A percentile compares a stretch with the other conserved stretches of the same genome.
phyloP scores from a whole-genome alignment of 768 basidiomycete species.

The Hericium alpestre region DNA sequence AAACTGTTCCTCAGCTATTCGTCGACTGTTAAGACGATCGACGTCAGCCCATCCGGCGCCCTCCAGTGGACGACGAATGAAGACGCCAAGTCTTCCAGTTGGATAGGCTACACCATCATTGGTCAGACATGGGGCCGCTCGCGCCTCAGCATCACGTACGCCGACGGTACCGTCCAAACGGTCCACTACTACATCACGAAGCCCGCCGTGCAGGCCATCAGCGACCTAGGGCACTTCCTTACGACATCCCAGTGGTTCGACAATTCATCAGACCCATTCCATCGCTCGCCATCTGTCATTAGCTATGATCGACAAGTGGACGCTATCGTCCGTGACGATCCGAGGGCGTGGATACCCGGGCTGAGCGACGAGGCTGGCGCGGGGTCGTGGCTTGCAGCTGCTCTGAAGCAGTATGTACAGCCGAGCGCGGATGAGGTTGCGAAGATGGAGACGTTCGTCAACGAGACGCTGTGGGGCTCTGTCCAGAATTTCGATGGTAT shows the following conservation, averaged over 20 bases:
- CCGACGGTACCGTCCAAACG: slow-evolving; percentile 41
- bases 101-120: slow-evolving; percentile 40
- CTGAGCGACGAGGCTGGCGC: slow-evolving; percentile 52
- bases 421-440: slow-evolving; percentile 43
- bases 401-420: slow-evolving; percentile 47
- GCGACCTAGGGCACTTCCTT: slow-evolving; percentile 43
- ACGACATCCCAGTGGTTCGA: slow-evolving; percentile 46
- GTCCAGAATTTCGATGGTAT: slow-evolving; percentile 43
- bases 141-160: slow-evolving; percentile 38
- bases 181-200: slow-evolving; percentile 43
- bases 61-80: slow-evolving; percentile 34
- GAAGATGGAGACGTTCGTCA: slow-evolving; percentile 41
- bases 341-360: slow-evolving; percentile 50
- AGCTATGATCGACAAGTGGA: slow-evolving; percentile 44
- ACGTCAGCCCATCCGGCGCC: slow-evolving; percentile 36
- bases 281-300: slow-evolving; percentile 41
- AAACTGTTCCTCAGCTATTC: slow-evolving; percentile 42
- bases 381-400: slow-evolving; percentile 45
- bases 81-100: slow-evolving; percentile 30
- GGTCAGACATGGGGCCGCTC: slow-evolving; percentile 34
- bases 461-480: slow-evolving; percentile 36
- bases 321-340: slow-evolving; percentile 38
- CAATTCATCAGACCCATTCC: slow-evolving; percentile 39
- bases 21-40: slow-evolving; percentile 30
- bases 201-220: slow-evolving; percentile 31